Percentiles rank a stretch among this genome's conserved stretches.
Conservation (phyloP, 805 yeast genomes). For the Yamadazyma ubonensis region DNA sequence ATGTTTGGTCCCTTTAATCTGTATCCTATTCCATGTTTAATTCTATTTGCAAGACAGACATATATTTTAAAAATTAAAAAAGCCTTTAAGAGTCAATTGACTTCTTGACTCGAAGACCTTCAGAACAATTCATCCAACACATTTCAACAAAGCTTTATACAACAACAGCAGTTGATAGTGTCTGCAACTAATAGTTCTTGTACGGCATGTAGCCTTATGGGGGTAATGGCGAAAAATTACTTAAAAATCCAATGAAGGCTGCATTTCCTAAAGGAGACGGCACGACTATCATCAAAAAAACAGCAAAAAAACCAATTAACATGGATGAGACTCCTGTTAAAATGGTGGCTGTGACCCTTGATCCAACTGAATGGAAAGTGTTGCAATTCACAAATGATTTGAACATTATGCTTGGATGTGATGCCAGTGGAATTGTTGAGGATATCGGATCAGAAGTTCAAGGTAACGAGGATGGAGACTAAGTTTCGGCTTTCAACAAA, state of each 20-base stretch:
- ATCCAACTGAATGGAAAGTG: constrained; percentile 23
- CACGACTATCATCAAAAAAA: background rate
- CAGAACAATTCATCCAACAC: too few species aligned
- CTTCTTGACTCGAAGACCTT: too few species aligned
- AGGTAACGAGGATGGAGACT: constrained; percentile 18
- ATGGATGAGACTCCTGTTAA: constrained; percentile 47
- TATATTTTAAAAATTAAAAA: too few species aligned
- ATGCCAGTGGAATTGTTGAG: constrained; percentile 21
- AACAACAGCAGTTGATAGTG: too few species aligned
- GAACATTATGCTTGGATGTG: constrained; percentile 18
- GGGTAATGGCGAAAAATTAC: too few species aligned
- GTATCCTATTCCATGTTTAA: too few species aligned
- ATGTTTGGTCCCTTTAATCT: too few species aligned
- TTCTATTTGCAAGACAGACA: too few species aligned
- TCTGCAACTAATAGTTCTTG: too few species aligned
- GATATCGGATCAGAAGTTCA: constrained; percentile 19
- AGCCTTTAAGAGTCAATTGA: too few species aligned
- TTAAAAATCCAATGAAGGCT: constrained; percentile 1
- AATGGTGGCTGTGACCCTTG: constrained; percentile 26
- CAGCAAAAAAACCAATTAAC: constrained; percentile 26
- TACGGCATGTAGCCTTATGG: too few species aligned
- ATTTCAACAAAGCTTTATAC: too few species aligned
- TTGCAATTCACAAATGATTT: background rate
- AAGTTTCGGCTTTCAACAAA: constrained; percentile 19
- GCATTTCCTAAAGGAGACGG: background rate